A percentile compares a stretch with the other conserved stretches of the same genome.
Evolutionary conservation across 192 early-diverging fungal species (phyloP).

Genomic region (Neocallimastix lanati): DNA sequence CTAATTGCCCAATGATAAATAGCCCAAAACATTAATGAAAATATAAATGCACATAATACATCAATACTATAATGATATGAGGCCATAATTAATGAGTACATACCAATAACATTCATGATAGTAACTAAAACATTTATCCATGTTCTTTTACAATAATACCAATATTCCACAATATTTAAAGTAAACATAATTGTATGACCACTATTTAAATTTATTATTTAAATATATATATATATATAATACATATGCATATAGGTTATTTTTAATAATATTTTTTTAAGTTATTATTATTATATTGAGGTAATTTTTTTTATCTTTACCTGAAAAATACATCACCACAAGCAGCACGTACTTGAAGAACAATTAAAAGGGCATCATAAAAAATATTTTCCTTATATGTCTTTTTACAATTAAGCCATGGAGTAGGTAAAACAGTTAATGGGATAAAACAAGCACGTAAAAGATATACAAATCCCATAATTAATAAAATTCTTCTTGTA

Average conservation of each 20-base stretch:
- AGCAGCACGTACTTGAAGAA: background rate
- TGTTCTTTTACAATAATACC: background rate
- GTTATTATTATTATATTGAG: too few species aligned
- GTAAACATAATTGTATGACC: background rate
- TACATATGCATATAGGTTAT: too few species aligned
- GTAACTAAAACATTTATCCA: background rate
- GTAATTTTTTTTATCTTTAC: background rate
- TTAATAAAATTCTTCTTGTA: background rate
- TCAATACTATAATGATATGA: background rate
- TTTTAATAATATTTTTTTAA: too few species aligned
- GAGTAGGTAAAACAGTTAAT: background rate
- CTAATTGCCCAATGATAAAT: background rate
- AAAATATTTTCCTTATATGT: background rate
- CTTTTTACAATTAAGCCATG: background rate
- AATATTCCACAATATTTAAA: background rate
- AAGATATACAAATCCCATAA: background rate
- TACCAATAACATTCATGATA: background rate
- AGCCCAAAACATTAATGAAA: background rate
- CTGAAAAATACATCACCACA: background rate
- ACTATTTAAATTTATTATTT: too few species aligned
- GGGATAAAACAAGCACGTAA: background rate
- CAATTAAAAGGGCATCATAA: background rate
- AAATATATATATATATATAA: too few species aligned
- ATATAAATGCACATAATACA: background rate
- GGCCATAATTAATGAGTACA: background rate